Conservation (phyloP, 768 basidiomycete species). For the Amanita brunnescens region DNA sequence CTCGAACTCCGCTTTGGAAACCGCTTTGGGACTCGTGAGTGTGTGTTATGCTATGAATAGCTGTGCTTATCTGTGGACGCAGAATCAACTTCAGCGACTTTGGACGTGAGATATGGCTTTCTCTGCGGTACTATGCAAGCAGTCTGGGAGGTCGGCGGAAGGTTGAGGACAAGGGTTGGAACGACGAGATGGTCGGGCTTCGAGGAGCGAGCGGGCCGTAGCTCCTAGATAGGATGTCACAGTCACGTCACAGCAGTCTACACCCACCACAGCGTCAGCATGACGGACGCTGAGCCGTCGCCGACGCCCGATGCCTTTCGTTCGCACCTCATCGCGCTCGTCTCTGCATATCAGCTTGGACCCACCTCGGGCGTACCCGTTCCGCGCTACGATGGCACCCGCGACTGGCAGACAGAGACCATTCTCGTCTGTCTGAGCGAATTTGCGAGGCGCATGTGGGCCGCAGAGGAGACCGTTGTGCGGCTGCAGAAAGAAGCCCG, state of each 20-base stretch:
- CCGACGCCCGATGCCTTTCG: constrained; percentile 17
- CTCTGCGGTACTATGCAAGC: constrained; percentile 51
- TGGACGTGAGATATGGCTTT: constrained; percentile 49
- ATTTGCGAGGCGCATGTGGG: constrained; percentile 45
- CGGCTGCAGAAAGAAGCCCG: constrained; percentile 26
- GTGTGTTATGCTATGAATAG: not conserved
- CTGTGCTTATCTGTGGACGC: not conserved
- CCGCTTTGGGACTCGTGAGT: constrained; percentile 64
- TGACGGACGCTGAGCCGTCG: constrained; percentile 13
- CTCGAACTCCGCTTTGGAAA: constrained; percentile 50
- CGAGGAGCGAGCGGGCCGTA: not conserved
- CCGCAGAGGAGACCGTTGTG: constrained; percentile 40
- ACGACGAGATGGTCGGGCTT: constrained; percentile 15
- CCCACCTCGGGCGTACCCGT: constrained; percentile 37
- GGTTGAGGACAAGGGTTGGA: constrained; percentile 12
- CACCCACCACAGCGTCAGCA: not conserved
- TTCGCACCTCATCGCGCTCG: constrained; percentile 46
- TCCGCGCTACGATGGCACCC: constrained; percentile 45
- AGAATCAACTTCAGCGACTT: constrained; percentile 47
- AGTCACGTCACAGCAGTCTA: not conserved
- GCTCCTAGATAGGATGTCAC: not conserved
- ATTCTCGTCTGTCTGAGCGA: constrained; percentile 43
- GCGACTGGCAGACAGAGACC: constrained; percentile 50
- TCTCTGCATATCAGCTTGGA: constrained; percentile 52
- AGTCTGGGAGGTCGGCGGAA: constrained; percentile 17